Base-by-base conservation (phyloP, 139 green algal species). In the Tetradesmus lagerheimii region DNA sequence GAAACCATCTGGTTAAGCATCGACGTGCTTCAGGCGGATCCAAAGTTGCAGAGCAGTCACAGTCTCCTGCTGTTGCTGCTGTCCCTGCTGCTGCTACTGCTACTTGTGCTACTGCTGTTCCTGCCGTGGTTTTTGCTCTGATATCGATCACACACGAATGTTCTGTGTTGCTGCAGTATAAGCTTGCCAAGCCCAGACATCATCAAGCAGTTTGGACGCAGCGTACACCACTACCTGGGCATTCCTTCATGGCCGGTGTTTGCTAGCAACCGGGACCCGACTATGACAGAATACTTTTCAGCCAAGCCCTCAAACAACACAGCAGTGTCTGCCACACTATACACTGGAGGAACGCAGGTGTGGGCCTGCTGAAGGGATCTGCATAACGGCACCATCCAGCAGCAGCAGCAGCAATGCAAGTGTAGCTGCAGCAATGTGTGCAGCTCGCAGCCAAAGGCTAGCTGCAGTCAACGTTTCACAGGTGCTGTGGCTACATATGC, bases 261-360 rank as follows among this genome's bases (percentile, higher is more conserved):
- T 67, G 92, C 92, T 47, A 94, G 87, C n/a, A 93, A 92, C 47
- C 80, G 95, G 0, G 95, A 97, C 92, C 94, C 95, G 1, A 91
- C 85, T 8, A n/a, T 93, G 3, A 94, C 95, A 35, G 92, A 94
- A 53, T 97, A 95, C 75, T 38, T 87, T 15, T 37, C 31, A 15
- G 74, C 62, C 27, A 92, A 92, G 31, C 77, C 92, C 15, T 85
- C 80, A 47, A 94, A 85, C 4, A 91, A 95, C 67, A 87, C 71
- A 15, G 90, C 76, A 64, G 82, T 89, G 20, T 92, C 95, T 45
- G 90, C 93, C 9, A 93, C 86, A 38, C 93, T 92, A 8, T 92
- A 95, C 83, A 90, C 64, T 14, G 92, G 94, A 0, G 92, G 90
- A 6, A 45, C 83, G 6, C 89, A 66, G 39, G 88, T 95, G 66